Percentiles rank a stretch among this genome's conserved stretches.
Conservation (phyloP, 225 moss, liverwort and hornwort species). For the Polytrichum formosum region DNA sequence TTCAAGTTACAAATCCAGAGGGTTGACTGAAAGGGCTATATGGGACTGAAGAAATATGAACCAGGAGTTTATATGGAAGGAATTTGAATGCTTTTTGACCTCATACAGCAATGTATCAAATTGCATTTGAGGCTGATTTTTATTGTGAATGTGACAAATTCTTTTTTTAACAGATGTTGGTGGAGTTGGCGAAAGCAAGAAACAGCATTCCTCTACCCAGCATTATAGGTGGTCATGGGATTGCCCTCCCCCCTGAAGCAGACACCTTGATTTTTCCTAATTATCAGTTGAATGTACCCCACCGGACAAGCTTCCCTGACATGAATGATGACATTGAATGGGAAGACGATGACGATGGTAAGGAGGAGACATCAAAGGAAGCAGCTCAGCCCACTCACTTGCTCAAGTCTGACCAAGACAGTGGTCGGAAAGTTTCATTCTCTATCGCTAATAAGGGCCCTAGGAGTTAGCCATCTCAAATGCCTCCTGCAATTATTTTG, state of each 20-base stretch:
- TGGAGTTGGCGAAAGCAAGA: conserved; percentile 87
- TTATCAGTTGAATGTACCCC: conserved; percentile 78
- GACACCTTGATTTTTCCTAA: conserved; percentile 81
- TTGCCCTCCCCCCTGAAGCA: conserved; percentile 80
- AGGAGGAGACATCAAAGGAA: conserved; percentile 46
- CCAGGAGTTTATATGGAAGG: too few relatives aligned
- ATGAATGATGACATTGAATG: conserved; percentile 66
- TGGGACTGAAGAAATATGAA: too few relatives aligned
- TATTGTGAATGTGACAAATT: neutral
- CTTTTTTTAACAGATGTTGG: conserved; percentile 44
- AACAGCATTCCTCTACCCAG: conserved; percentile 87
- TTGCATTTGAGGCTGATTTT: neutral
- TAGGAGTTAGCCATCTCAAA: conserved; percentile 36
- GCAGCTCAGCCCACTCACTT: conserved; percentile 59
- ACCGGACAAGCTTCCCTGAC: conserved; percentile 48
- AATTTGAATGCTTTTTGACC: too few relatives aligned
- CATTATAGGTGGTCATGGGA: conserved; percentile 71
- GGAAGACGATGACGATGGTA: conserved; percentile 60
- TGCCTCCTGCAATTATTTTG: conserved; percentile 1
- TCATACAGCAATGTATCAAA: neutral
- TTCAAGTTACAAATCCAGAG: neutral
- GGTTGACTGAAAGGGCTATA: neutral
- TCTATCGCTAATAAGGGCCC: conserved; percentile 68
- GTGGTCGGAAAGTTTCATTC: conserved; percentile 82
- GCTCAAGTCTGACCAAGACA: conserved; percentile 56